Evolutionary conservation across 2,329 filamentous ascomycete species (phyloP).

Genomic region (Gaeumannomyces tritici): DNA sequence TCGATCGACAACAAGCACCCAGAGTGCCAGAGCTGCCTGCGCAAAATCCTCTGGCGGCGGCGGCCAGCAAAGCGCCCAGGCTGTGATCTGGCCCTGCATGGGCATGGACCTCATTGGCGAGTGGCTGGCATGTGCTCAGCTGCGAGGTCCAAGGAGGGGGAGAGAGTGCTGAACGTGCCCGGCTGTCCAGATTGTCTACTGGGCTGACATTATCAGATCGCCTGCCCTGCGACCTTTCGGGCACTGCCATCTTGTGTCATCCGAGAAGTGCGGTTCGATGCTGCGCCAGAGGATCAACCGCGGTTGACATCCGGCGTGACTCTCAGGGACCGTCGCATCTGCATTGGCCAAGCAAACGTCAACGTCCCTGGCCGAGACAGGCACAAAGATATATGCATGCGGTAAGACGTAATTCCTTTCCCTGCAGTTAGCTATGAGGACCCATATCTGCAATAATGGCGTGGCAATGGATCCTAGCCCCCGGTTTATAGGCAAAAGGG

Average conservation of each 20-base stretch:
- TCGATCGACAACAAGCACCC: too few species aligned
- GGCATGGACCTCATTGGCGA: too few species aligned
- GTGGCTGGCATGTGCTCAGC: not conserved
- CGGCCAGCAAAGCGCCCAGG: too few species aligned
- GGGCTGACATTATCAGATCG: not conserved
- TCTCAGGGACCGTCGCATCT: not conserved
- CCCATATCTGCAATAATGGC: too few species aligned
- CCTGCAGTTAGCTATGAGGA: not conserved
- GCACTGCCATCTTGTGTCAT: not conserved
- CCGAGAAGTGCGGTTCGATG: not conserved
- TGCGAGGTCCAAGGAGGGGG: too few species aligned
- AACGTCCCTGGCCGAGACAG: not conserved
- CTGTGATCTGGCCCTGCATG: not conserved
- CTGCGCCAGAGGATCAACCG: not conserved
- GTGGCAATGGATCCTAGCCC: too few species aligned
- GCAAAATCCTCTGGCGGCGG: too few species aligned
- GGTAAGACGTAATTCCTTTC: too few species aligned
- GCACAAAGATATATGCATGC: not conserved
- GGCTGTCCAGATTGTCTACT: not conserved
- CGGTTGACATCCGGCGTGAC: not conserved
- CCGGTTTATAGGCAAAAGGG: not conserved
- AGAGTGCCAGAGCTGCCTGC: too few species aligned
- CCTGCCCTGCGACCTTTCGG: not conserved
- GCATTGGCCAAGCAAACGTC: too few species aligned
- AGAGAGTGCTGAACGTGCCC: not conserved